Evolutionary conservation across 2,329 filamentous ascomycete genomes (phyloP).

Genomic region (Trichoderma polysporum): DNA sequence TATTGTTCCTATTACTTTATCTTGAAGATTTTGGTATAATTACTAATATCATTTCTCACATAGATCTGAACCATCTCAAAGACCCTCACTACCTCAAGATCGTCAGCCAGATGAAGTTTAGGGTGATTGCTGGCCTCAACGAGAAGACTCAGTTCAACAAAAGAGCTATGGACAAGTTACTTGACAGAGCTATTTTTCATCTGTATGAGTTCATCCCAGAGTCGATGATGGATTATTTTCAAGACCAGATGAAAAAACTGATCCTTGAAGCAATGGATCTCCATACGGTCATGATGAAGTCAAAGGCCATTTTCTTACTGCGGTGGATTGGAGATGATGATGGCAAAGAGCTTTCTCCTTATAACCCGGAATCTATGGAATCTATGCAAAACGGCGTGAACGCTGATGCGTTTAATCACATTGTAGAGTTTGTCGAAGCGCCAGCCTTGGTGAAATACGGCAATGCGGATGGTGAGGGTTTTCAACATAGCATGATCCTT

Average conservation of each 20-base stretch:
- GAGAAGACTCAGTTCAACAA: neutral
- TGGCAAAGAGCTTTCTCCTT: neutral
- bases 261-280: neutral
- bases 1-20: too few species aligned
- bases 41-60: neutral
- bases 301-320: conserved; percentile 1
- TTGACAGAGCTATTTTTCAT: neutral
- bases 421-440: conserved; percentile 5
- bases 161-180: neutral
- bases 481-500: conserved; percentile 11
- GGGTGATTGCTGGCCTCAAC: neutral
- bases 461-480: conserved; percentile 22
- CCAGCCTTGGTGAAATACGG: conserved; percentile 23
- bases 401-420: neutral
- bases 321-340: neutral
- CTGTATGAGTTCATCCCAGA: neutral
- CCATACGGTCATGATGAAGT: conserved; percentile 7
- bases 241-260: neutral
- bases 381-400: neutral
- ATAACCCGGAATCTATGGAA: neutral
- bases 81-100: neutral
- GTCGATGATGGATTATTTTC: neutral
- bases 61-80: neutral
- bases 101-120: conserved; percentile 5
- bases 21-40: neutral